Conservation (phyloP, 768 basidiomycete species). For the Phallus indusiatus region DNA sequence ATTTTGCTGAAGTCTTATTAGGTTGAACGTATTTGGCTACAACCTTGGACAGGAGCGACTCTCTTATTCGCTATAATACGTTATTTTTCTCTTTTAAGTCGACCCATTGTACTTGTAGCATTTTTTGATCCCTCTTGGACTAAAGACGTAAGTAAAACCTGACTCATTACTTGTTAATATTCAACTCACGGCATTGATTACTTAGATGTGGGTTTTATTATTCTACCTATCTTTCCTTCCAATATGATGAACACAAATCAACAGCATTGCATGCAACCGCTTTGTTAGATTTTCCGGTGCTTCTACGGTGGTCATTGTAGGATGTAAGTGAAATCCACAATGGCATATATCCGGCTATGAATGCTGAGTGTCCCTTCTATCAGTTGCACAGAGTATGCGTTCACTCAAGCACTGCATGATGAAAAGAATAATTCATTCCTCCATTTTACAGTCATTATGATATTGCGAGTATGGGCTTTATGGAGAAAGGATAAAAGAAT, state of each 20-base stretch:
- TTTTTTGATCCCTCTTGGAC: conserved; percentile 4
- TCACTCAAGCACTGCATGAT: background rate
- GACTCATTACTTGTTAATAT: background rate
- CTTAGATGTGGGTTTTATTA: background rate
- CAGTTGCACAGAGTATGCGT: background rate
- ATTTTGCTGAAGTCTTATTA: background rate
- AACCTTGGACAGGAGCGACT: background rate
- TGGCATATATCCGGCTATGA: too few species aligned
- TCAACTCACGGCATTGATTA: background rate
- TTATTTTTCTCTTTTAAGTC: conserved; percentile 2
- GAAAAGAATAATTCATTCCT: background rate
- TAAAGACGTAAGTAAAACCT: background rate
- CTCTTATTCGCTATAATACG: conserved; percentile 7
- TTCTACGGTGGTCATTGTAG: background rate
- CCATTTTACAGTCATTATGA: background rate
- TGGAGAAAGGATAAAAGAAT: background rate
- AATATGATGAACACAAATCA: background rate
- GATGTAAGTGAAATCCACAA: background rate
- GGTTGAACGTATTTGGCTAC: conserved; percentile 6
- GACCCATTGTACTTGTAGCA: conserved; percentile 1
- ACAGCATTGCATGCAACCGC: conserved; percentile 1
- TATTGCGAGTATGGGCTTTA: background rate
- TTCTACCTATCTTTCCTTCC: background rate
- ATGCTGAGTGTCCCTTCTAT: background rate
- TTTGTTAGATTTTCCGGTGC: conserved; percentile 1